Evolutionary conservation across 1,139 yeast genomes (phyloP), one percentile per base, ranked within the genome.

Genomic region (Zygoascus sp.): DNA sequence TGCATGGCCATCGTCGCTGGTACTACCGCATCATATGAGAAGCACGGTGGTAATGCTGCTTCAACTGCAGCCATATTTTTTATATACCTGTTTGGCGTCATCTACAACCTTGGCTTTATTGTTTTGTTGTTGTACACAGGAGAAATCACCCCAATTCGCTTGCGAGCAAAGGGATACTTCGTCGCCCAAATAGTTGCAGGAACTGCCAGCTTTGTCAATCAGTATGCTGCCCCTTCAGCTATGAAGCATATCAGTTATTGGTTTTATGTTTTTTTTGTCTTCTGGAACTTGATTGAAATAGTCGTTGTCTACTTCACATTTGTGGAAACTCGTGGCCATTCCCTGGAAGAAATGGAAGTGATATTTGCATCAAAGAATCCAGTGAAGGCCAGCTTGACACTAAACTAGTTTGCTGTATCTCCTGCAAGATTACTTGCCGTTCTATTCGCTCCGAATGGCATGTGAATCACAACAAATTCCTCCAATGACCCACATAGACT

Each of bases 191-290:
- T 47, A 10, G 47, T 36, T 4, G 32, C 46, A 6, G 45, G 45
- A 23, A 32, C 53, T 32, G 62, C 62, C 19, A 51, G 57, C 35
- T 56, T 71, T 27, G 62, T 66, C 61, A 72, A 70, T 50, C 69
- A 77, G 41, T 78, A 72, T 58, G 79, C 76, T 40, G 75, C 76
- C 53, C 76, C 81, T 6, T 68, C 77, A 54, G 83, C 81, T 35
- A 72, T 78, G 77, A 76, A 72, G 49, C 74, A 75, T 36, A 75
- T 79, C 55, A 69, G 68, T 34, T 79, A 80, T 78, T 76, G 75
- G 58, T 77, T 75, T 64, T 79, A 79, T 58, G 76, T 77, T 52
- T 79, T 78, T 10, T 77, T 59, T 53, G 50, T 50, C 9, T 49
- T 55, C 27, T 54, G 58, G 52, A 52, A 57, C 41, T 34, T 53